Evolutionary conservation across 768 basidiomycete species (phyloP).

Genomic region (Pleurotus platypus): DNA sequence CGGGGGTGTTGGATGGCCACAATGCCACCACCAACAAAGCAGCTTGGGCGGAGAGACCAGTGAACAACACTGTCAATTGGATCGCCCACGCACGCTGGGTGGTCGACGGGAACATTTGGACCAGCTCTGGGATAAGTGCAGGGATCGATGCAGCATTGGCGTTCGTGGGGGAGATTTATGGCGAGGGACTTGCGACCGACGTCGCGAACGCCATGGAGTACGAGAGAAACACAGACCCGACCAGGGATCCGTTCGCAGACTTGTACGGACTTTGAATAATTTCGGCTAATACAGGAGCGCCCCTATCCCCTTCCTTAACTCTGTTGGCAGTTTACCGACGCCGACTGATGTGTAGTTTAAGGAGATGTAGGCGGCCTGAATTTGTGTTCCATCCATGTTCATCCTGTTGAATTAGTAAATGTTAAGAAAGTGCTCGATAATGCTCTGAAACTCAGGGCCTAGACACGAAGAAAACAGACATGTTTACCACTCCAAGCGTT

Average conservation of each 20-base stretch:
- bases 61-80: conserved; percentile 34
- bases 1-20: conserved; percentile 37
- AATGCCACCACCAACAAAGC: conserved; percentile 44
- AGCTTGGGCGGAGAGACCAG: conserved; percentile 19
- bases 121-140: conserved; percentile 43
- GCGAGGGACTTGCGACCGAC: conserved; percentile 24
- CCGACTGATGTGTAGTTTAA: too few species aligned
- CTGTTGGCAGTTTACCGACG: too few species aligned
- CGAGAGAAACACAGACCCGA: conserved; percentile 31
- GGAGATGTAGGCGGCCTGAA: too few species aligned
- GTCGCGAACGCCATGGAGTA: conserved; percentile 34
- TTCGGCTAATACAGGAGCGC: too few species aligned
- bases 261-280: conserved; percentile 19
- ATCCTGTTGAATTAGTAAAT: too few species aligned
- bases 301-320: too few species aligned
- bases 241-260: conserved; percentile 36
- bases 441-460: too few species aligned
- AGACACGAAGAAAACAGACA: too few species aligned
- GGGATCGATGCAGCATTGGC: conserved; percentile 36
- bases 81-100: conserved; percentile 44
- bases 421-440: too few species aligned
- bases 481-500: too few species aligned
- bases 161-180: conserved; percentile 33
- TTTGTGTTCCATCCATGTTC: too few species aligned
- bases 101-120: conserved; percentile 45